Percentiles rank a stretch among this genome's conserved stretches.
These are phyloP conservation scores for Nothophaeocryptopus gaeumannii DNA, from an alignment of 2,329 filamentous ascomycete species.

Conservation along the genomic window DNA sequence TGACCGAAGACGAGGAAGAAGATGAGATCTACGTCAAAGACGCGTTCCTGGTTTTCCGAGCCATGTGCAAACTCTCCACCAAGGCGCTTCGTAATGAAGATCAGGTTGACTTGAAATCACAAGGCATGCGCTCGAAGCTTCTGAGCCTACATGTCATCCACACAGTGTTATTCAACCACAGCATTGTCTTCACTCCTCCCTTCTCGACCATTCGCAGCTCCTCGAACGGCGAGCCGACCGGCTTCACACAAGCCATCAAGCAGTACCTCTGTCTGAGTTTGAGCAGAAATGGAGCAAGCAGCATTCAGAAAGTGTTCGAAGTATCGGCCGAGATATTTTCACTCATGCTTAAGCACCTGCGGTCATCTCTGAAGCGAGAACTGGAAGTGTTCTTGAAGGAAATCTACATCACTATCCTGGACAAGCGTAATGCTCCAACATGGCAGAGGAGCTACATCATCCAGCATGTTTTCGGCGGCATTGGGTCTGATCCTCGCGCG, in stretches of 20 bases:
- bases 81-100: conserved; percentile 88
- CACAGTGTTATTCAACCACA: conserved; percentile 91
- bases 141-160: conserved; percentile 94
- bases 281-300: conserved; percentile 91
- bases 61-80: conserved; percentile 95
- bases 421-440: conserved; percentile 78
- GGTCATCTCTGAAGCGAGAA: conserved; percentile 95
- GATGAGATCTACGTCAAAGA: conserved; percentile 97
- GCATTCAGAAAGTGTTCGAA: conserved; percentile 87
- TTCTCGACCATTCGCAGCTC: conserved; percentile 89
- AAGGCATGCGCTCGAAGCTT: conserved; percentile 96
- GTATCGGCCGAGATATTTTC: conserved; percentile 97
- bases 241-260: conserved; percentile 90
- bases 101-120: conserved; percentile 85
- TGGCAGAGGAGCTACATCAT: conserved; percentile 94
- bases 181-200: conserved; percentile 84
- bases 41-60: conserved; percentile 93
- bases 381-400: conserved; percentile 98
- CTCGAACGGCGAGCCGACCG: conserved; percentile 81
- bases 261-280: conserved; percentile 95
- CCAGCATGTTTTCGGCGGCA: conserved; percentile 69
- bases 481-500: conserved; percentile 81
- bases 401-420: conserved; percentile 88
- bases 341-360: conserved; percentile 92
- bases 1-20: conserved; percentile 71